phyloP scores from a whole-genome alignment of 345 rosid species.

The Pistacia vera region DNA sequence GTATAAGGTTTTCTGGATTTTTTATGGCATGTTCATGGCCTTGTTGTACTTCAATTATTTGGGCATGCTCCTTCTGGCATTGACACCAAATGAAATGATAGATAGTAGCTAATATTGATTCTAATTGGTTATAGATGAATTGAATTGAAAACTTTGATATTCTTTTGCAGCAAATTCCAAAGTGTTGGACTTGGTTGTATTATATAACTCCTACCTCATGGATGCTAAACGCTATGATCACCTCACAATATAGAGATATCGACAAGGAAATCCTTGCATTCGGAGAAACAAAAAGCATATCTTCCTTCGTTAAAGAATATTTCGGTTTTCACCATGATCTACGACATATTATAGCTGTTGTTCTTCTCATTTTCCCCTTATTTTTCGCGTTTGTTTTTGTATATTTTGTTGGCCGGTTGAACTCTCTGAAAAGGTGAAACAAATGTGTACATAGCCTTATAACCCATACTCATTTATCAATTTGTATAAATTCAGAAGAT shows the following conservation, averaged over 20 bases:
- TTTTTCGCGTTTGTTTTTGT: constrained; percentile 58
- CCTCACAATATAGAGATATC: constrained; percentile 81
- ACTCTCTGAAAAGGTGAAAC: constrained; percentile 62
- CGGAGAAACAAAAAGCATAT: constrained; percentile 44
- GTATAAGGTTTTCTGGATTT: constrained; percentile 63
- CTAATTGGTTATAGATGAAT: no score
- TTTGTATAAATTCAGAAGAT: no score
- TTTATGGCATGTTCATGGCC: constrained; percentile 60
- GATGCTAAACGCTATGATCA: constrained; percentile 59
- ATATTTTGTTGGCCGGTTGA: constrained; percentile 48
- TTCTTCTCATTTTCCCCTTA: constrained; percentile 51
- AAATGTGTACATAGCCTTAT: background rate
- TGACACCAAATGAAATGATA: constrained; percentile 66
- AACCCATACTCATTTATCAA: no score
- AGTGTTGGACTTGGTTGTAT: constrained; percentile 84
- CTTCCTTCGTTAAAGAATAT: constrained; percentile 52
- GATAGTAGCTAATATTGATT: no score
- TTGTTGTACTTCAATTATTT: constrained; percentile 59
- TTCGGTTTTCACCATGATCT: constrained; percentile 52
- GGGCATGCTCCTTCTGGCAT: constrained; percentile 62
- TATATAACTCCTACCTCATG: constrained; percentile 71
- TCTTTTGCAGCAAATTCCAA: constrained; percentile 66
- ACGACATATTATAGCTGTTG: constrained; percentile 34
- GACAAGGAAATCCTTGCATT: constrained; percentile 45
- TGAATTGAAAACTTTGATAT: background rate